Percentiles rank a stretch among this genome's conserved stretches.
phyloP scores from a whole-genome alignment of 257 asterid species.

The Lantana camara region DNA sequence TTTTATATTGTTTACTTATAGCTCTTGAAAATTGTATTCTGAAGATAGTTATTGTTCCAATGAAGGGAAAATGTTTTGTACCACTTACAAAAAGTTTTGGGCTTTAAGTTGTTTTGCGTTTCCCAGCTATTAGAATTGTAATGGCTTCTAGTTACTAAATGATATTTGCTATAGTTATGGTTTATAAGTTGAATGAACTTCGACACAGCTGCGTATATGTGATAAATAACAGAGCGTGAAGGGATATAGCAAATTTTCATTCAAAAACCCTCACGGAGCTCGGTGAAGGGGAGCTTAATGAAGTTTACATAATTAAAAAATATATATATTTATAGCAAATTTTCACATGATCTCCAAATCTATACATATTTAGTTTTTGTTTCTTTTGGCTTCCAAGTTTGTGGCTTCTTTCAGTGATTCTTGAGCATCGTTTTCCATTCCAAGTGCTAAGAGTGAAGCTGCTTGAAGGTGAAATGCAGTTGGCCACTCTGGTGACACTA shows the following conservation, averaged over 20 bases:
- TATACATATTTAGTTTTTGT: constrained; percentile 42
- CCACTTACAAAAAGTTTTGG: too few relatives aligned
- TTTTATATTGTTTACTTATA: constrained; percentile 20
- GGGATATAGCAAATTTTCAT: constrained; percentile 24
- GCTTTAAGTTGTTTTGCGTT: too few relatives aligned
- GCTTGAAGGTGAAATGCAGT: constrained; percentile 86
- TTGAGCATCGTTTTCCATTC: constrained; percentile 82
- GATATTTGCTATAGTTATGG: too few relatives aligned
- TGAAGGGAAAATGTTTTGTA: not conserved
- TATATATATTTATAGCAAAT: constrained; percentile 14
- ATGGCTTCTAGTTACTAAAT: too few relatives aligned
- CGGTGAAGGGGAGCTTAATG: not conserved
- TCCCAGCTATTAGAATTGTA: too few relatives aligned
- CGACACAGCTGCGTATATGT: too few relatives aligned
- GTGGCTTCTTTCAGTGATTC: constrained; percentile 83
- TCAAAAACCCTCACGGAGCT: constrained; percentile 28
- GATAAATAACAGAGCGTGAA: too few relatives aligned
- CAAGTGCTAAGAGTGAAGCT: constrained; percentile 67
- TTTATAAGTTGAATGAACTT: too few relatives aligned
- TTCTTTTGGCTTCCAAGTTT: constrained; percentile 67
- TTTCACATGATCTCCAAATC: constrained; percentile 12
- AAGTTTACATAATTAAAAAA: constrained; percentile 26
- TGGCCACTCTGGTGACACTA: constrained; percentile 80
- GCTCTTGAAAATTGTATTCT: not conserved
- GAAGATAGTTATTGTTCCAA: not conserved